A percentile compares a stretch with the other conserved stretches of the same genome.
Conservation (phyloP, 371 early-diverging fungal species). For the Mortierella sp. region DNA sequence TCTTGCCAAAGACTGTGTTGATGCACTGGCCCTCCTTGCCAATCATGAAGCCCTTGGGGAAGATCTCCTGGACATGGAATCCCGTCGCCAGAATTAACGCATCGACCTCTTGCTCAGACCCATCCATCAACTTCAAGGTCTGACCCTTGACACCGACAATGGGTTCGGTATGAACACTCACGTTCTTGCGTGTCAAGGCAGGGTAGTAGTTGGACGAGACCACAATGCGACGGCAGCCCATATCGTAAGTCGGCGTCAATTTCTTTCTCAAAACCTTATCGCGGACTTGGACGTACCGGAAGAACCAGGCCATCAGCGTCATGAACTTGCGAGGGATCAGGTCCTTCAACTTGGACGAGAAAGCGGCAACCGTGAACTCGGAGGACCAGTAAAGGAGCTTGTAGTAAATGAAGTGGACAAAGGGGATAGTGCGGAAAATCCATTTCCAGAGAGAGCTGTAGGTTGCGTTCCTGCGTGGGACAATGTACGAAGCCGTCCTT, state of each 20-base stretch:
- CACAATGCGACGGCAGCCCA: conserved; percentile 70
- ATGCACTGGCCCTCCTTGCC: conserved; percentile 36
- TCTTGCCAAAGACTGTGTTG: conserved; percentile 2
- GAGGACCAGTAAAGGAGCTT: conserved; percentile 19
- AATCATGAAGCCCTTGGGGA: conserved; percentile 23
- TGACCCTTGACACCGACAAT: conserved; percentile 59
- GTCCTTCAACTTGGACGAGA: conserved; percentile 19
- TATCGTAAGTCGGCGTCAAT: conserved; percentile 59
- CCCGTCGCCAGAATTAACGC: conserved; percentile 72
- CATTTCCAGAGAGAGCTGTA: conserved; percentile 41
- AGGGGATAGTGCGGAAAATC: conserved; percentile 57
- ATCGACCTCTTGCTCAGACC: conserved; percentile 61
- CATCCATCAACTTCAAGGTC: conserved; percentile 60
- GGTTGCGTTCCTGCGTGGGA: conserved; percentile 32
- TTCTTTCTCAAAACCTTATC: conserved; percentile 54
- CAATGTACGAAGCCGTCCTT: conserved; percentile 64
- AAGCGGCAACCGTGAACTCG: conserved; percentile 23
- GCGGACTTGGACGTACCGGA: conserved; percentile 31
- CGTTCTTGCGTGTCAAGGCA: conserved; percentile 60
- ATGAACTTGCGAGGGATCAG: background rate
- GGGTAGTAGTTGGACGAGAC: conserved; percentile 63
- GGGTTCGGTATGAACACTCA: conserved; percentile 57
- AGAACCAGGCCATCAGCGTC: conserved; percentile 20
- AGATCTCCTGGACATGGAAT: conserved; percentile 59
- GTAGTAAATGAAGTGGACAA: conserved; percentile 32